phyloP scores from a whole-genome alignment of 108 stramenopile genomes.

The Conticribra guillardii region DNA sequence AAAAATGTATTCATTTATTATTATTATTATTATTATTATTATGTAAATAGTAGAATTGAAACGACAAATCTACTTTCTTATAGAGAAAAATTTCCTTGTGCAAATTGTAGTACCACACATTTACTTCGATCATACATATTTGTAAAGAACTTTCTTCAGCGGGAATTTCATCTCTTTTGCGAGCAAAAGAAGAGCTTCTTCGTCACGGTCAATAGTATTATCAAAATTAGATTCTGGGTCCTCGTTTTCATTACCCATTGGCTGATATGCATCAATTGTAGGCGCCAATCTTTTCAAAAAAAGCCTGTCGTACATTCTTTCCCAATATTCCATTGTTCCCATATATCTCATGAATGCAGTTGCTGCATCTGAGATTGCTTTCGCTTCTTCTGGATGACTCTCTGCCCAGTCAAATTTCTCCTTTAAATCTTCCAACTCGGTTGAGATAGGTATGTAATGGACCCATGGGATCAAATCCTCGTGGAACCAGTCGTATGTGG shows the following conservation, averaged over 20 bases:
- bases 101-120: too few relatives aligned
- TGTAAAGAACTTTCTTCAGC: neutral
- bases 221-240: neutral
- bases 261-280: neutral
- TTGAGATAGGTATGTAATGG: neutral
- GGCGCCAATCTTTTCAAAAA: neutral
- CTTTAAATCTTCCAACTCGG: neutral
- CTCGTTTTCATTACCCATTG: neutral
- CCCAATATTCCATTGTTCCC: slow-evolving; percentile 13
- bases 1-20: too few relatives aligned
- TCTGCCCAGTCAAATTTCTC: slow-evolving; percentile 29
- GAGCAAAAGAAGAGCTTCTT: neutral
- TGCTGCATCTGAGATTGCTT: slow-evolving; percentile 6
- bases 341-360: slow-evolving; percentile 20
- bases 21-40: too few relatives aligned
- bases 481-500: neutral
- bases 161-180: neutral
- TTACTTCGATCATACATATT: too few relatives aligned
- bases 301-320: neutral
- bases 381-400: slow-evolving; percentile 15
- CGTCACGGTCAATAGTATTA: neutral
- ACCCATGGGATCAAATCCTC: neutral
- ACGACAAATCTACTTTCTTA: too few relatives aligned
- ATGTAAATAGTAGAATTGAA: too few relatives aligned
- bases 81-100: too few relatives aligned